Evolutionary conservation across 495 filamentous ascomycete species (phyloP).

Genomic region (Pseudevernia furfuracea): DNA sequence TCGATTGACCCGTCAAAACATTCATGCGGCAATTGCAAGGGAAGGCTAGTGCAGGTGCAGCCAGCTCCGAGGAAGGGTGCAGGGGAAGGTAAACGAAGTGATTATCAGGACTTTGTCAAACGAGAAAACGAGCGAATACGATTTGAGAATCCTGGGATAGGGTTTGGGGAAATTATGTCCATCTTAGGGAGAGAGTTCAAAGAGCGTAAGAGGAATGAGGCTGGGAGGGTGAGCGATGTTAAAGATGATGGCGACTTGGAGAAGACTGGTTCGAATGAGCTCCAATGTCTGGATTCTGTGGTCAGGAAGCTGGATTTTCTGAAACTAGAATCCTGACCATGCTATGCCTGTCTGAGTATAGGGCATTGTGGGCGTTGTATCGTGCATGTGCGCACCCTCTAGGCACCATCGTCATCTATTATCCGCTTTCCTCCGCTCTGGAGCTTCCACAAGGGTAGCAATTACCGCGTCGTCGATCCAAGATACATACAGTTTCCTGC

Average conservation of each 20-base stretch:
- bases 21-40: slow-evolving; percentile 63
- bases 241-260: not conserved
- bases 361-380: not conserved
- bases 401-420: not conserved
- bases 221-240: not conserved
- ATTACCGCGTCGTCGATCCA: not conserved
- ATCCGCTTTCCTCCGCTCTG: not conserved
- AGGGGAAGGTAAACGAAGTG: slow-evolving; percentile 30
- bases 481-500: not conserved
- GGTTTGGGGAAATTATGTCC: slow-evolving; percentile 23
- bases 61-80: slow-evolving; percentile 55
- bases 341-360: not conserved
- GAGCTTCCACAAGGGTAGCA: not conserved
- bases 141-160: slow-evolving; percentile 19
- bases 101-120: slow-evolving; percentile 58
- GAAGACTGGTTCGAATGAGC: slow-evolving; percentile 20
- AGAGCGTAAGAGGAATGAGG: slow-evolving; percentile 16
- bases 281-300: slow-evolving; percentile 31
- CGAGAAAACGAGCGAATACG: slow-evolving; percentile 21
- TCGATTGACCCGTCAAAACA: slow-evolving; percentile 61
- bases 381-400: not conserved
- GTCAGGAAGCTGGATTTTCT: slow-evolving; percentile 18
- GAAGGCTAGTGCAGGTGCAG: slow-evolving; percentile 64
- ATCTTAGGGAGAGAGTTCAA: slow-evolving; percentile 24
- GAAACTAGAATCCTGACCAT: slow-evolving; percentile 10